Base-by-base conservation (phyloP, 116 monocot species). In the Posidonia oceanica region DNA sequence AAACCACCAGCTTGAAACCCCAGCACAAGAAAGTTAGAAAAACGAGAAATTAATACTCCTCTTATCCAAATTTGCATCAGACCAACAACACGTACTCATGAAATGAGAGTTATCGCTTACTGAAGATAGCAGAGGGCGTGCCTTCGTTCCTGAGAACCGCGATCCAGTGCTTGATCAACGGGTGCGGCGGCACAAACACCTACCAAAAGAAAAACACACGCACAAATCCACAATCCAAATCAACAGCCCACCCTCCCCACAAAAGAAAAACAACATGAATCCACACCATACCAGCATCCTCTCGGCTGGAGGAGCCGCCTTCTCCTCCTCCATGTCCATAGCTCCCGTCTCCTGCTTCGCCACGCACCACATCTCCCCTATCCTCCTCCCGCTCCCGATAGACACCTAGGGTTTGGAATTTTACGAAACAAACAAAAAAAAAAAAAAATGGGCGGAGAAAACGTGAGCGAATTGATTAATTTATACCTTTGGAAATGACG, bases 101-200 rank as follows among this genome's bases (percentile, higher is more conserved):
- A 64, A 15, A 6, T 17, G n/a, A 5, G 17, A 15, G 17, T 39
- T 41, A 15, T n/a, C 40, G 77, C 91, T 91, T 71, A 91, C 96
- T 96, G 52, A 96, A 96, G 62, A 96, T 83, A 4, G 89, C 77
- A 60, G 80, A 83, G 20, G 91, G 95, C 8, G 91, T 95, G 61
- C 79, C 79, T 75, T 88, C 84, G 54, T 96, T 96, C 68, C 96
- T 84, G 40, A 96, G 85, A 29, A 96, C 87, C 63, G 96, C 84
- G 61, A 91, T 77, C 91, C 91, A 91, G 74, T 96, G 96, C 78
- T 96, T 96, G 76, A 96, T 85, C 81, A 96, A 60, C 15, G 91
- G 91, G 74, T 96, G 96, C 14, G 96, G 96, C 58, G 96, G 96
- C 10, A 96, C 96, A 65, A 91, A 81, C 42, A 91, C 96, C 96